Base-by-base conservation (phyloP, 805 yeast genomes). In the Cyberlindnera samutprakarnensis region DNA sequence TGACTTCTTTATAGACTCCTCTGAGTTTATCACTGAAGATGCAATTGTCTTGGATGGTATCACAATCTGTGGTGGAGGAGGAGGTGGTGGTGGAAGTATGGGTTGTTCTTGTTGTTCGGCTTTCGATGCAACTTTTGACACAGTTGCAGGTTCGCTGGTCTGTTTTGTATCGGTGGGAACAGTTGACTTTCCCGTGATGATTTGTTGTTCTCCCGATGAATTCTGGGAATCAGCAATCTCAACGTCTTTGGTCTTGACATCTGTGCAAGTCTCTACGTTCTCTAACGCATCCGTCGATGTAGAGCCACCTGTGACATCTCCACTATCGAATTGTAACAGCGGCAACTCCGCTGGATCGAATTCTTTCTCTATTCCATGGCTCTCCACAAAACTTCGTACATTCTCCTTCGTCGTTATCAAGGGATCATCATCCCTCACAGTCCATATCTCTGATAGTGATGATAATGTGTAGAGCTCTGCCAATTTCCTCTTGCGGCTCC, bases 401-500 rank as follows among this genome's bases (percentile, higher is more conserved):
- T 53, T 64, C 45, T 56, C 64, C 40, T 61, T 67, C 17, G 54
- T 59, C 41, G 44, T 61, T 36, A 50, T 50, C 33, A 39, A 60
- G 7, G 13, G 24, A 46, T 62, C 30, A 44, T 62, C 37, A 47
- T 62, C 37, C 65, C 64, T 42, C 49, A 59, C 42, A 5, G 53
- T 46, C 28, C 62, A 35, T 34, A 70, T 49, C 35, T 63, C 58
- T 14, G 77, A 72, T 31, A 72, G 53, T 38, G 72, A 53, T 9
- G 82, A 62, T 11, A 78, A 67, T 41, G 76, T 70, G 47, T 73
- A 78, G 13, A 79, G 56, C 51, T 78, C 82, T 2, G 79, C 65
- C 16, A 79, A 59, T 46, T 73, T 74, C 18, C 77, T 58, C 44
- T 74, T 74, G 30, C 86, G 59, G 27, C 61, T 59, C 38, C 63